These are phyloP conservation scores for Tylopilus intermedius DNA, from an alignment of 768 basidiomycete species.

Conservation along the genomic window DNA sequence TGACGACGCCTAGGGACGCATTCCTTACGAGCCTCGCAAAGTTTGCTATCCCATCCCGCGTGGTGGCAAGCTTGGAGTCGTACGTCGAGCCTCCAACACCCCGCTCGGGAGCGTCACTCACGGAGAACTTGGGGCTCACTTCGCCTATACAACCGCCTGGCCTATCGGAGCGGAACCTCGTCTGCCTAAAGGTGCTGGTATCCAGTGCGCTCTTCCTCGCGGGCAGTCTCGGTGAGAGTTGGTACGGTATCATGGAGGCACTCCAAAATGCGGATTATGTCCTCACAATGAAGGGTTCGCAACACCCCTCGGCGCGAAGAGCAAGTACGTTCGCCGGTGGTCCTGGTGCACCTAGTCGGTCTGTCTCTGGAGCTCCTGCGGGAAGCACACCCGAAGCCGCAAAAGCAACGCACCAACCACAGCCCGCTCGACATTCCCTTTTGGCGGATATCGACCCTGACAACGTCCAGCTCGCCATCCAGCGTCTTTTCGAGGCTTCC, in stretches of 20 bases:
- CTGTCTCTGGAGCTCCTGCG: slow-evolving; percentile 31
- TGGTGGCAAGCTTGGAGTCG: slow-evolving; percentile 79
- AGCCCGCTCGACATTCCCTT: slow-evolving; percentile 49
- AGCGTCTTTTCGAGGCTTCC: slow-evolving; percentile 81
- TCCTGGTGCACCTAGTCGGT: slow-evolving; percentile 34
- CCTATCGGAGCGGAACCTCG: slow-evolving; percentile 84
- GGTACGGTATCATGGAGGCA: slow-evolving; percentile 88
- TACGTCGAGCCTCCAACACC: slow-evolving; percentile 52
- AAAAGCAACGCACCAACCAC: slow-evolving; percentile 16
- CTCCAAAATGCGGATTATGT: slow-evolving; percentile 96
- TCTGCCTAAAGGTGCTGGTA: slow-evolving; percentile 81
- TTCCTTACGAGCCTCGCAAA: slow-evolving; percentile 89
- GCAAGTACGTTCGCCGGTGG: slow-evolving; percentile 33
- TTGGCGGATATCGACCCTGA: slow-evolving; percentile 73
- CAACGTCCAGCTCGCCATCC: slow-evolving; percentile 66
- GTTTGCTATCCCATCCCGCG: slow-evolving; percentile 83
- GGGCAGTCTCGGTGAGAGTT: slow-evolving; percentile 81
- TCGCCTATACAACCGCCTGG: slow-evolving; percentile 56
- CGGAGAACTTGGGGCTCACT: slow-evolving; percentile 66
- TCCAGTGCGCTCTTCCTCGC: slow-evolving; percentile 76
- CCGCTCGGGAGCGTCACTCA: slow-evolving; percentile 50
- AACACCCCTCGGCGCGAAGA: slow-evolving; percentile 27
- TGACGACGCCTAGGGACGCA: slow-evolving; percentile 86
- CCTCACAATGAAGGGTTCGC: slow-evolving; percentile 55
- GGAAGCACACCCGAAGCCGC: slow-evolving; percentile 11